phyloP scores from a whole-genome alignment of 768 basidiomycete species.

The Xanthoconium stramineum region DNA sequence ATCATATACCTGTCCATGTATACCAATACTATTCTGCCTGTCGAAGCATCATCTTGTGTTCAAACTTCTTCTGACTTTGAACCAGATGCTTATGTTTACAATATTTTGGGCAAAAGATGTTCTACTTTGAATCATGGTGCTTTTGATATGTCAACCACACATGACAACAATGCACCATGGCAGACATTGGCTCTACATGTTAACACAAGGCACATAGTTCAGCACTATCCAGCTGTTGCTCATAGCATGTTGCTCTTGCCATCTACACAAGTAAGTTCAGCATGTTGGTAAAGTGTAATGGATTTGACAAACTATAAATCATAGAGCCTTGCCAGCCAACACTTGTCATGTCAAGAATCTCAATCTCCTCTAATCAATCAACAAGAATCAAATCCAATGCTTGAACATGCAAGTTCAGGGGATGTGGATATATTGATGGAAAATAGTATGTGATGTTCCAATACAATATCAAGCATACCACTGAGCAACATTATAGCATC shows the following conservation, averaged over 20 bases:
- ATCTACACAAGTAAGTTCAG: slow-evolving; percentile 9
- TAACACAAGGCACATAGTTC: slow-evolving; percentile 18
- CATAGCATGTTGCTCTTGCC: too few relatives aligned
- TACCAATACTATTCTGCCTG: neutral
- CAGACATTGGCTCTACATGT: slow-evolving; percentile 13
- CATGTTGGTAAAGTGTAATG: neutral
- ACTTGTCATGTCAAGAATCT: too few relatives aligned
- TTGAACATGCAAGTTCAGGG: neutral
- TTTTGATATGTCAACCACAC: neutral
- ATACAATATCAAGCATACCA: neutral
- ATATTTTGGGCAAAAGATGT: neutral
- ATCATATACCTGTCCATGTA: slow-evolving; percentile 8
- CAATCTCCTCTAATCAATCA: neutral
- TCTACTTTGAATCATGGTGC: neutral
- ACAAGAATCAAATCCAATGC: neutral
- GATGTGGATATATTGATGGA: neutral
- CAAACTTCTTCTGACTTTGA: neutral
- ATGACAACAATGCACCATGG: neutral
- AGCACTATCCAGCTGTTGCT: neutral
- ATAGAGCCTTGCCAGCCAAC: neutral
- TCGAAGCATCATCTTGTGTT: neutral
- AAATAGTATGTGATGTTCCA: neutral
- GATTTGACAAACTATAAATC: neutral
- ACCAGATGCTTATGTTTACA: neutral
- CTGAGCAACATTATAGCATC: neutral